phyloP scores from a whole-genome alignment of 768 basidiomycete species.

The Boletellus ananiceps region DNA sequence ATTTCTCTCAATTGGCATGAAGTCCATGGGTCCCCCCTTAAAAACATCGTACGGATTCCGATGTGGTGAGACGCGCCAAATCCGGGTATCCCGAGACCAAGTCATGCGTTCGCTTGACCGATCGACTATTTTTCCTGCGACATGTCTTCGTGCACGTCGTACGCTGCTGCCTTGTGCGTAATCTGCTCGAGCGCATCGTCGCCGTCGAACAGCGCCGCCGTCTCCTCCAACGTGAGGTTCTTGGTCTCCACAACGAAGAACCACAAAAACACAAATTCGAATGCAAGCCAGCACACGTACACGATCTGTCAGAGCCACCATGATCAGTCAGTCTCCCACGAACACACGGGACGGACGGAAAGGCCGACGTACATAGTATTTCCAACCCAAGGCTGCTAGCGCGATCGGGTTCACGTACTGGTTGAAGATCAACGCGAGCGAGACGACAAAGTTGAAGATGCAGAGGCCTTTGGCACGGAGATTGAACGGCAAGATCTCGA shows the following conservation, averaged over 20 bases:
- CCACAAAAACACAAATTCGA: conserved; percentile 12
- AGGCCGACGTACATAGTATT: conserved; percentile 32
- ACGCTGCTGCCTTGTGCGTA: conserved; percentile 8
- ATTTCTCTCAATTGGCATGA: too few relatives aligned
- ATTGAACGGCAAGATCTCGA: conserved; percentile 78
- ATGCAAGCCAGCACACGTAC: conserved; percentile 20
- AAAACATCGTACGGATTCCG: too few relatives aligned
- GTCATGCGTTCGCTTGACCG: neutral
- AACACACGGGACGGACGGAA: too few relatives aligned
- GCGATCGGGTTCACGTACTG: conserved; percentile 80
- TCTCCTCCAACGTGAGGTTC: conserved; percentile 62
- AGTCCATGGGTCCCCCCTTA: too few relatives aligned
- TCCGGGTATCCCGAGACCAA: neutral
- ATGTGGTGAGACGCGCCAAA: too few relatives aligned
- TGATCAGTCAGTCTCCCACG: too few relatives aligned
- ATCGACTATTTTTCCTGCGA: conserved; percentile 6
- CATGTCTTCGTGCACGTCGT: neutral
- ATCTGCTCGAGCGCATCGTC: conserved; percentile 31
- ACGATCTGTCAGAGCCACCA: conserved; percentile 37
- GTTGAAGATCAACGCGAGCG: conserved; percentile 69
- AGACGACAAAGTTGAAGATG: conserved; percentile 64
- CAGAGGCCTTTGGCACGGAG: conserved; percentile 81
- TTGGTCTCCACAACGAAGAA: conserved; percentile 19
- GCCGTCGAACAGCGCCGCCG: conserved; percentile 67
- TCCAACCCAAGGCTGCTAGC: conserved; percentile 47